These are phyloP conservation scores for Oemleria cerasiformis DNA, from an alignment of 306 rosid species.

Conservation along the genomic window DNA sequence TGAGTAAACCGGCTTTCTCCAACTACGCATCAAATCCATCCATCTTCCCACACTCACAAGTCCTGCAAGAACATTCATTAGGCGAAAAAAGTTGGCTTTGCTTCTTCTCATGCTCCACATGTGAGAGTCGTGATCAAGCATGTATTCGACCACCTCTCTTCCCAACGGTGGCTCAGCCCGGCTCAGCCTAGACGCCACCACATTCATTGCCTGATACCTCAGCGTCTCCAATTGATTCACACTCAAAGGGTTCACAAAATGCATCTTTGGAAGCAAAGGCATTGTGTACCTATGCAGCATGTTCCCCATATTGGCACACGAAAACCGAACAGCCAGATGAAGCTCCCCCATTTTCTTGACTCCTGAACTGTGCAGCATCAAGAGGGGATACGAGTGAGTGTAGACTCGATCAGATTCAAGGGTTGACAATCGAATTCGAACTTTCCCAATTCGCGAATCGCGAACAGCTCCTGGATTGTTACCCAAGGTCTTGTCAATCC, in stretches of 20 bases:
- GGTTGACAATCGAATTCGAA: slow-evolving; percentile 52
- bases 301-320: slow-evolving; percentile 49
- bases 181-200: slow-evolving; percentile 44
- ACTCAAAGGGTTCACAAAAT: slow-evolving; percentile 45
- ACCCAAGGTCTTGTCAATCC: slow-evolving; percentile 35
- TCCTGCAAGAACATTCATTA: slow-evolving; percentile 49
- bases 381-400: slow-evolving; percentile 57
- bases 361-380: slow-evolving; percentile 52
- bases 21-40: slow-evolving; percentile 41
- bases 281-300: slow-evolving; percentile 47
- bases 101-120: slow-evolving; percentile 62
- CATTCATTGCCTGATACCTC: slow-evolving; percentile 56
- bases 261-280: slow-evolving; percentile 64
- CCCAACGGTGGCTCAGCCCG: slow-evolving; percentile 53
- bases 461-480: slow-evolving; percentile 21
- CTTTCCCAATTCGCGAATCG: slow-evolving; percentile 55
- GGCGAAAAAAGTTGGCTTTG: slow-evolving; percentile 55
- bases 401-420: slow-evolving; percentile 54
- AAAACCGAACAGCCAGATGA: slow-evolving; percentile 55
- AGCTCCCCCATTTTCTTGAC: slow-evolving; percentile 69
- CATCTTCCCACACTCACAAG: slow-evolving; percentile 36
- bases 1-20: slow-evolving; percentile 47
- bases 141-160: slow-evolving; percentile 57
- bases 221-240: slow-evolving; percentile 48
- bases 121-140: slow-evolving; percentile 57